Evolutionary conservation across 495 filamentous ascomycete genomes (phyloP), one percentile per base, ranked within the genome.

Genomic region (Penicillium fimorum): DNA sequence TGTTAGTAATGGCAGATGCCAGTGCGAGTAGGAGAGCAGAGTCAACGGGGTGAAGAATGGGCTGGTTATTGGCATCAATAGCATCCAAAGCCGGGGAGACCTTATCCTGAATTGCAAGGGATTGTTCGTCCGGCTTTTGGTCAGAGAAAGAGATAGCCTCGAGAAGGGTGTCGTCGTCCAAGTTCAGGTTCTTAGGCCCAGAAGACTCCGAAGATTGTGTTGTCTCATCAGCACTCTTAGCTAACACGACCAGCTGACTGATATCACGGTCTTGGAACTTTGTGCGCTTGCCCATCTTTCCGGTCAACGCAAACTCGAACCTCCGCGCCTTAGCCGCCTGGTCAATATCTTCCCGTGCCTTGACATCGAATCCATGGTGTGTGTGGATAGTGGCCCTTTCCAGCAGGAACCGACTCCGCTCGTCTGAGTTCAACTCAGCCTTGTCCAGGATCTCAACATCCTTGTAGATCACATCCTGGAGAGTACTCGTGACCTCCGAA

Each of bases 141-240:
- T 87, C 80, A 0, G 83, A 75, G 64, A 97, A 99, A 7, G 85
- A 80, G 47, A 97, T 89, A 5, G 83, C 80, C 68, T 99, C 95
- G 24, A 97, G 73, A 7, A 99, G 77, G 0, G 94, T 99, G 69
- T 99, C 94, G 61, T 97, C 91, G 62, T 97, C 91, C 18, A 97
- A 71, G 41, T 86, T 80, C 12, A 97, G 70, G 10, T 85, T 82
- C 62, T 80, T 78, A 2, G 93, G 92, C 29, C 74, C 72, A 0
- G 73, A 69, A 3, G 59, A 48, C 35, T 69, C 47, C 8, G 61
- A 52, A 22, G 60, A 40, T 37, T 61, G 50, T n/a, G 61, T 40
- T 3, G 47, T 43, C 33, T 66, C 60, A 33, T 74, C 70, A 2
- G 69, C 61, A 66, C 92, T 97, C 68, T 84, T 89, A 0, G 95